A percentile compares a stretch with the other conserved stretches of the same genome.
phyloP scores from a whole-genome alignment of 768 basidiomycete genomes.

The Amanita polypyramis region DNA sequence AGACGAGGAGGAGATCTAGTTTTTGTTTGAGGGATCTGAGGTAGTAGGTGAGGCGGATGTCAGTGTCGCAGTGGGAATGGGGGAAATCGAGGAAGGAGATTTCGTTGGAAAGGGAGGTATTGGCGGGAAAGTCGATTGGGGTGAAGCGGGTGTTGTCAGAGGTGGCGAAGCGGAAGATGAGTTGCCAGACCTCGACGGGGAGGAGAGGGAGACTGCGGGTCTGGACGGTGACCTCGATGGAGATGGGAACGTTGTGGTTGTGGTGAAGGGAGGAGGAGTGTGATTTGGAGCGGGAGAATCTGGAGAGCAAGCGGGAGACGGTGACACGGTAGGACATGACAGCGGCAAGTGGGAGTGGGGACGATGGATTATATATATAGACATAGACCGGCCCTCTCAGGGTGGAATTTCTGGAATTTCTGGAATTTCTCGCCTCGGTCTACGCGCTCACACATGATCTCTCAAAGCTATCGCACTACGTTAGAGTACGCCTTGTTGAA shows the following conservation, averaged over 20 bases:
- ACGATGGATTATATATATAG: too few relatives aligned
- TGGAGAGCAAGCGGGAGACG: too few relatives aligned
- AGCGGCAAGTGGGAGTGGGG: background rate
- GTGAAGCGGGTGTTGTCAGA: slow-evolving; percentile 11
- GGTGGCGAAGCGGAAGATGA: slow-evolving; percentile 51
- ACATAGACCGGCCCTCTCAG: too few relatives aligned
- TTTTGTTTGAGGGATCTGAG: slow-evolving; percentile 37
- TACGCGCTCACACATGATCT: too few relatives aligned
- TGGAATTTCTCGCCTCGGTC: too few relatives aligned
- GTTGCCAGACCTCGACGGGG: slow-evolving; percentile 58
- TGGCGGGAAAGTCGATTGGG: slow-evolving; percentile 12
- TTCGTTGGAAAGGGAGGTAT: slow-evolving; percentile 19
- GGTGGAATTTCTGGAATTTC: too few relatives aligned
- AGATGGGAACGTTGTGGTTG: background rate
- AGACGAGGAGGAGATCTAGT: slow-evolving; percentile 41
- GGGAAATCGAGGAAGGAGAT: slow-evolving; percentile 49
- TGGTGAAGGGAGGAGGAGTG: too few relatives aligned
- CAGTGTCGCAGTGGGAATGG: slow-evolving; percentile 24
- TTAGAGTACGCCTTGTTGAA: too few relatives aligned
- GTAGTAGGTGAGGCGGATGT: slow-evolving; percentile 32
- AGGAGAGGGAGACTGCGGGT: slow-evolving; percentile 25
- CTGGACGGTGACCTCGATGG: background rate
- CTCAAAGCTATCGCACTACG: too few relatives aligned
- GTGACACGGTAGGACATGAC: background rate
- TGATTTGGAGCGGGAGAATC: too few relatives aligned